Base-by-base conservation (phyloP, 768 basidiomycete species). In the Rubroboletus satanas region DNA sequence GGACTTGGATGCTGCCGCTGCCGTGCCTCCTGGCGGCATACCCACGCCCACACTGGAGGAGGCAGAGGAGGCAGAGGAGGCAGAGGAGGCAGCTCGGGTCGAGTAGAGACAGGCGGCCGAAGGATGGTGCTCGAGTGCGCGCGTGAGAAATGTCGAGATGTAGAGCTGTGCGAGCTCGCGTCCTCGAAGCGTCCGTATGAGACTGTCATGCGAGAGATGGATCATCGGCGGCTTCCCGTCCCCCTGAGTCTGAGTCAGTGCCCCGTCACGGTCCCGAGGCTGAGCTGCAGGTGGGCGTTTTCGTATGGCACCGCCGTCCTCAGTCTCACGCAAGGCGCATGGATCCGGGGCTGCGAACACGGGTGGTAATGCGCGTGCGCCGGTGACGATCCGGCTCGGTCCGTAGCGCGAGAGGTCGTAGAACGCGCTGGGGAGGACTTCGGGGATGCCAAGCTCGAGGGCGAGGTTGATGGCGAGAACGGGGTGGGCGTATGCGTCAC, bases 321-420 rank as follows among this genome's bases (percentile, higher is more conserved):
- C 37, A 23, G 21, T n/a, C 35, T 21, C 9, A 7, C 48, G 56
- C 38, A 38, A 26, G 21, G 52, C 36, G 42, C 55, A 53, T 10
- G 66, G 65, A 46, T 69, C 62, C 10, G 63, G 58, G 4, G 58
- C 55, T 5, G 59, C 62, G 67, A 72, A 63, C 67, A 71, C 7
- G 64, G 68, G 53, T 0, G 73, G 66, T 0, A 74, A 68, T 1
- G 70, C 55, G 11, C 70, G 65, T 0, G 83, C 74, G 3, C 88
- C 88, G 0, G 72, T 45, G 62, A 85, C 71, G 57, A 88, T 87
- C 67, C 81, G 82, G 69, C 84, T 84, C 0, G 87, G 84, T 0
- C 81, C 85, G 57, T 89, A 89, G 41, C 88, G 78, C 2, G 84
- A 80, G 45, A 90, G 76, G 58, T 90, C 88, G 66, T 89, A 90